Evolutionary conservation across 177 flowering plant genomes (phyloP).

Genomic region (Vitis hybrid): DNA sequence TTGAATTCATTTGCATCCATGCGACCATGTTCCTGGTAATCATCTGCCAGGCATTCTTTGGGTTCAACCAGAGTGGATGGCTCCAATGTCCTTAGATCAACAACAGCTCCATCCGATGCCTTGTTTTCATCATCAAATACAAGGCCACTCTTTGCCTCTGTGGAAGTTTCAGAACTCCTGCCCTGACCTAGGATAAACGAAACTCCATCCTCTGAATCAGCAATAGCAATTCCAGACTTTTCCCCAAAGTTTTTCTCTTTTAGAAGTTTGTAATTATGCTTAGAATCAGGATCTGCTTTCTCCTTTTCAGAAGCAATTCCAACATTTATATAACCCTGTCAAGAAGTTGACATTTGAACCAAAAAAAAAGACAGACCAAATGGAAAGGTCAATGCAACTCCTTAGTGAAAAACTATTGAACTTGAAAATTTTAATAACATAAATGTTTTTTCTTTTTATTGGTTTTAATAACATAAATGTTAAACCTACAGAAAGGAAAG

Average conservation of each 20-base stretch:
- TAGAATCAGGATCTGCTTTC: constrained; percentile 27
- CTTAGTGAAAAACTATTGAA: neutral
- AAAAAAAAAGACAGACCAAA: neutral
- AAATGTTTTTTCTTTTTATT: neutral
- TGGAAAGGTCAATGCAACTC: neutral
- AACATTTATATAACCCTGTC: constrained; percentile 93
- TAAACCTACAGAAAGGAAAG: neutral
- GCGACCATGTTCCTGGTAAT: constrained; percentile 22
- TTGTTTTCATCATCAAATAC: constrained; percentile 25
- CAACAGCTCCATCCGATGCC: constrained; percentile 16
- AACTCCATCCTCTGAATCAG: constrained; percentile 70
- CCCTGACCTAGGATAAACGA: constrained; percentile 57
- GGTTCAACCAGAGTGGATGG: constrained; percentile 15
- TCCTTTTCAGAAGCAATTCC: constrained; percentile 82
- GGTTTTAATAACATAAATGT: neutral
- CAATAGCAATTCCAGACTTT: constrained; percentile 34
- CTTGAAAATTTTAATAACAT: neutral
- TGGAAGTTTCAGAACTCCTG: constrained; percentile 34
- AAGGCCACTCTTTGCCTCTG: constrained; percentile 31
- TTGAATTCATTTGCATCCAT: constrained; percentile 19
- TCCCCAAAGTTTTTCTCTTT: constrained; percentile 37
- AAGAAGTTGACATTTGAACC: constrained; percentile 25
- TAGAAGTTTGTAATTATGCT: constrained; percentile 36
- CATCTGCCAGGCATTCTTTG: constrained; percentile 23
- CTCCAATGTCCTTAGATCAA: constrained; percentile 16